These are phyloP conservation scores for Ochetophila trinervis DNA, from an alignment of 306 rosid species.

Conservation along the genomic window DNA sequence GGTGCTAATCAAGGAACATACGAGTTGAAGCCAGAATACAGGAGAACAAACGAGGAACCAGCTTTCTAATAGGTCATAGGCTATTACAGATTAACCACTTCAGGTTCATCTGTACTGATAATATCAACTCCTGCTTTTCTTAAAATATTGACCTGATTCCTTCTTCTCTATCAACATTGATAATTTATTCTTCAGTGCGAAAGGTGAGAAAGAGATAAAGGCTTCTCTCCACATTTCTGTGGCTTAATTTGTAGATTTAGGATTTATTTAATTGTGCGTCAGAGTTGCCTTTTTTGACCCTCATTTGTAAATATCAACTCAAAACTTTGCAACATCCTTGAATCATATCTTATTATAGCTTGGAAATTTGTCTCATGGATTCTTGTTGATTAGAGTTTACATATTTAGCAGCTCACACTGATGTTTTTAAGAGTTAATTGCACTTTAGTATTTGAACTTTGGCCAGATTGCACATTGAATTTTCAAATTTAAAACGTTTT, in stretches of 20 bases:
- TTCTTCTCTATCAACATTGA: slow-evolving; percentile 2
- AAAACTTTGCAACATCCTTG: too few relatives aligned
- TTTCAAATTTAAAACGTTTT: too few relatives aligned
- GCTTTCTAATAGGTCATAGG: slow-evolving; percentile 22
- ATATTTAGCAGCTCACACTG: too few relatives aligned
- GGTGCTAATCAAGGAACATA: slow-evolving; percentile 88
- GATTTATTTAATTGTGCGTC: not conserved
- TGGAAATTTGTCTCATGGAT: too few relatives aligned
- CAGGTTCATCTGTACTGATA: not conserved
- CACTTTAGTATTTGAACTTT: too few relatives aligned
- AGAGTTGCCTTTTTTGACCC: not conserved
- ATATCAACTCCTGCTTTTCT: slow-evolving; percentile 2
- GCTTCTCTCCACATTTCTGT: not conserved
- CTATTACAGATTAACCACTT: slow-evolving; percentile 2
- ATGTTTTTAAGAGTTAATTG: too few relatives aligned
- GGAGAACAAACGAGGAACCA: slow-evolving; percentile 50
- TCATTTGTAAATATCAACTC: not conserved
- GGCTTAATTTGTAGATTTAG: slow-evolving; percentile 11
- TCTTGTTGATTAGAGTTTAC: too few relatives aligned
- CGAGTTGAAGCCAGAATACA: slow-evolving; percentile 91
- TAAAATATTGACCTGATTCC: slow-evolving; percentile 6
- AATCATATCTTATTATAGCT: too few relatives aligned
- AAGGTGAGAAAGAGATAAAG: not conserved
- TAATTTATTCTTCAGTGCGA: slow-evolving; percentile 1
- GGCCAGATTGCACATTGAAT: too few relatives aligned